Conservation (phyloP, 805 yeast species). For the Cyberlindnera xylosilytica region DNA sequence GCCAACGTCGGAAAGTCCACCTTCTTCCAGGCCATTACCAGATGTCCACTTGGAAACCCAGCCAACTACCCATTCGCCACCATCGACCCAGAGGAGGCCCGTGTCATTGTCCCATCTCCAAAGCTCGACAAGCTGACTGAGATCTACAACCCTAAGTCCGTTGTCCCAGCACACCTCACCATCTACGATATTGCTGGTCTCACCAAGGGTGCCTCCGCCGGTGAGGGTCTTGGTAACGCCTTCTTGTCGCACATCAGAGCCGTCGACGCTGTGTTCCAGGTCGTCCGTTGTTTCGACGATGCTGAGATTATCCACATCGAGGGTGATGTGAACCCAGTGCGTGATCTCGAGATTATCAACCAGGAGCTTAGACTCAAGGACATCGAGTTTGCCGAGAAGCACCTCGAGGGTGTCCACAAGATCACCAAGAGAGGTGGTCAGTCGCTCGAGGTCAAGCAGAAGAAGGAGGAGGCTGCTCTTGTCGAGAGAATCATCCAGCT, state of each 20-base stretch:
- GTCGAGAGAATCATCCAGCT: constrained; percentile 70
- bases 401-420: constrained; percentile 73
- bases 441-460: constrained; percentile 81
- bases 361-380: constrained; percentile 95
- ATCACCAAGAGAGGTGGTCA: constrained; percentile 86
- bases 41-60: constrained; percentile 90
- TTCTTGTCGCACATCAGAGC: constrained; percentile 95
- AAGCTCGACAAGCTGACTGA: constrained; percentile 76
- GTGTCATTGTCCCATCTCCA: constrained; percentile 89
- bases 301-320: constrained; percentile 97
- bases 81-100: constrained; percentile 97
- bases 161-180: constrained; percentile 90
- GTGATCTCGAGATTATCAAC: constrained; percentile 88
- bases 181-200: constrained; percentile 97
- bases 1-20: constrained; percentile 96
- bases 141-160: constrained; percentile 77
- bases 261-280: constrained; percentile 97
- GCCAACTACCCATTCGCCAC: constrained; percentile 99
- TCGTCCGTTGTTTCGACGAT: constrained; percentile 96
- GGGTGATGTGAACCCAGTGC: constrained; percentile 92
- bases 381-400: constrained; percentile 89
- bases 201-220: constrained; percentile 93
- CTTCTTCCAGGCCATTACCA: constrained; percentile 94
- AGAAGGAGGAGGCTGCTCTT: constrained; percentile 79
- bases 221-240: constrained; percentile 98